Percentiles rank a stretch among this genome's conserved stretches.
These are phyloP conservation scores for Puccinia brachypodii DNA, from an alignment of 1,284 basidiomycete species.

Conservation along the genomic window DNA sequence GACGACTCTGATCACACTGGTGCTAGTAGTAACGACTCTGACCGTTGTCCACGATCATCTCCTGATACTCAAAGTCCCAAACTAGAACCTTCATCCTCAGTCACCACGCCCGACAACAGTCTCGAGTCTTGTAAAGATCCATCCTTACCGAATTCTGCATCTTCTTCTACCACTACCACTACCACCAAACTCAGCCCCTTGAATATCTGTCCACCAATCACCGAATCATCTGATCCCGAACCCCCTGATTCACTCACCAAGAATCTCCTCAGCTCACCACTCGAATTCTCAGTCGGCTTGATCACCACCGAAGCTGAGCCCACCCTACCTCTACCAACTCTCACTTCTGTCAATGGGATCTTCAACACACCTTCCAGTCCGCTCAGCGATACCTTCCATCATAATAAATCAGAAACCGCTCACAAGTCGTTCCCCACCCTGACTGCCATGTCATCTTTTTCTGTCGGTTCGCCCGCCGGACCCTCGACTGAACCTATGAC, in stretches of 20 bases:
- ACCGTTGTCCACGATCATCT: background rate
- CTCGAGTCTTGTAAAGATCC: background rate
- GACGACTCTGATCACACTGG: conserved; percentile 37
- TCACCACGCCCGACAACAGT: background rate
- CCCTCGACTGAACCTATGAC: conserved; percentile 14
- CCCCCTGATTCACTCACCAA: background rate
- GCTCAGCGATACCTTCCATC: background rate
- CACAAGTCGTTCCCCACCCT: conserved; percentile 7
- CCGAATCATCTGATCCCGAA: background rate
- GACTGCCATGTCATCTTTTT: conserved; percentile 28
- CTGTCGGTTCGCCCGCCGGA: background rate
- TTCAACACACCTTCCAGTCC: conserved; percentile 12
- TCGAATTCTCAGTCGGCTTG: conserved; percentile 7
- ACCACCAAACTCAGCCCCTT: background rate
- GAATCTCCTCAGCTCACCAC: background rate
- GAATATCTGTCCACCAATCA: conserved; percentile 2
- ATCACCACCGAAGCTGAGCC: conserved; percentile 39
- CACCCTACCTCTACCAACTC: conserved; percentile 14
- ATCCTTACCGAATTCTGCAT: background rate
- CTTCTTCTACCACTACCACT: background rate
- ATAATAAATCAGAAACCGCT: background rate
- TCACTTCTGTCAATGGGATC: conserved; percentile 42
- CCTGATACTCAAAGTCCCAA: background rate
- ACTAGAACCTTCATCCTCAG: background rate
- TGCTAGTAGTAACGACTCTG: conserved; percentile 13